Evolutionary conservation across 495 filamentous ascomycete genomes (phyloP).

Genomic region (Annulohypoxylon bovei): DNA sequence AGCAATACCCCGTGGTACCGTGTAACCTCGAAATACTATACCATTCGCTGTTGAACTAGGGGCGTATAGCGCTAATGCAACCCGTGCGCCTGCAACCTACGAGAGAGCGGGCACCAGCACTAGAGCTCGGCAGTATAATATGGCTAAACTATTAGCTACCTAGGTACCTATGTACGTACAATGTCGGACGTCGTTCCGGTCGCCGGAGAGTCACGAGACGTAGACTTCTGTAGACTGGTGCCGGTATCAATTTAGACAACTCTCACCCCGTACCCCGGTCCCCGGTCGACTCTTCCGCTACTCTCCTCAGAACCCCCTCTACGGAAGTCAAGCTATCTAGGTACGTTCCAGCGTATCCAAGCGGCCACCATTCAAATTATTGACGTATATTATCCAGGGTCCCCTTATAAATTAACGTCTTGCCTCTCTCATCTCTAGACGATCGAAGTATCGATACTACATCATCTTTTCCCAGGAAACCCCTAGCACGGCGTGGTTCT

Average conservation of each 20-base stretch:
- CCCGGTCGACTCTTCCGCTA: background rate
- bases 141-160: background rate
- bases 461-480: background rate
- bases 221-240: background rate
- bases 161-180: background rate
- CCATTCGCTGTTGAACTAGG: conserved; percentile 6
- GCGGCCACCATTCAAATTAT: background rate
- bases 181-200: too few species aligned
- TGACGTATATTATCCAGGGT: background rate
- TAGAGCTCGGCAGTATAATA: background rate
- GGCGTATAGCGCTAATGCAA: background rate
- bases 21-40: conserved; percentile 8
- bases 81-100: background rate
- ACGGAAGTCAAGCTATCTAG: background rate
- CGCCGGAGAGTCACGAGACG: background rate
- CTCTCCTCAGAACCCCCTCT: background rate
- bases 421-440: background rate
- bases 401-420: background rate
- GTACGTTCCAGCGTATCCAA: too few species aligned
- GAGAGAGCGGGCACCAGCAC: conserved; percentile 18
- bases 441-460: background rate
- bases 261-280: too few species aligned
- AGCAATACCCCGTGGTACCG: too few species aligned
- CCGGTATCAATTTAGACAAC: too few species aligned
- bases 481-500: background rate